Conservation (phyloP, 805 yeast genomes). For the Yarrowia bubula region DNA sequence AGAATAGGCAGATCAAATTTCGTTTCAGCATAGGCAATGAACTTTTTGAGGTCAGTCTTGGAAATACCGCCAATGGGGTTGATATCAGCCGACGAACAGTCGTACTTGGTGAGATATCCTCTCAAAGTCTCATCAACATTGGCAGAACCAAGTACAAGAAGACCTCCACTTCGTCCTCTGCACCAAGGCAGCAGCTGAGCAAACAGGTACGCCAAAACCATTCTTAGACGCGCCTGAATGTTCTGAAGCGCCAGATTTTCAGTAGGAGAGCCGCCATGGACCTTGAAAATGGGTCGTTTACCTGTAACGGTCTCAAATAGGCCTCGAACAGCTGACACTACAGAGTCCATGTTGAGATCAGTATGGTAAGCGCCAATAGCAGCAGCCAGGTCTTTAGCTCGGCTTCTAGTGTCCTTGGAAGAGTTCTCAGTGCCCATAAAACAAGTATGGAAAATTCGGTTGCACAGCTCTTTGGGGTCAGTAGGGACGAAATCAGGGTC, state of each 20-base stretch:
- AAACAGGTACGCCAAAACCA: conserved; percentile 90
- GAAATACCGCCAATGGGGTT: conserved; percentile 99
- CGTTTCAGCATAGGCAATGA: conserved; percentile 73
- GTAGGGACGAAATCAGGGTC: conserved; percentile 61
- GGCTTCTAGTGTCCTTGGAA: conserved; percentile 74
- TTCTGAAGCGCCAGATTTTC: conserved; percentile 95
- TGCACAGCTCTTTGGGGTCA: conserved; percentile 73
- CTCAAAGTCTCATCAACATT: conserved; percentile 96
- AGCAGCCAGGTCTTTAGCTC: conserved; percentile 74
- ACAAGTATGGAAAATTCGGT: conserved; percentile 76
- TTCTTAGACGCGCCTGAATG: conserved; percentile 92
- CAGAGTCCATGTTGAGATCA: conserved; percentile 85
- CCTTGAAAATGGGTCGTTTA: conserved; percentile 79
- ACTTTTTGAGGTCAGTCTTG: conserved; percentile 83
- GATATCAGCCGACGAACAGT: conserved; percentile 94
- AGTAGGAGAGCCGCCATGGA: conserved; percentile 88
- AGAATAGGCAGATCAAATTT: conserved; percentile 75
- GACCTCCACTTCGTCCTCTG: conserved; percentile 71
- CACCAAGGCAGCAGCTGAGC: conserved; percentile 97
- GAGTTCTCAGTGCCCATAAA: conserved; percentile 97
- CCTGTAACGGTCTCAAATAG: conserved; percentile 90
- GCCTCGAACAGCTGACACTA: conserved; percentile 69
- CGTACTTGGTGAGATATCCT: conserved; percentile 95
- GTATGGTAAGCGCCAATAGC: conserved; percentile 86
- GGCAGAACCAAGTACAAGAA: conserved; percentile 91